Percentiles rank a stretch among this genome's conserved stretches.
These are phyloP conservation scores for Globisporangium orthogonon DNA, from an alignment of 352 stramenopile species.

Conservation along the genomic window DNA sequence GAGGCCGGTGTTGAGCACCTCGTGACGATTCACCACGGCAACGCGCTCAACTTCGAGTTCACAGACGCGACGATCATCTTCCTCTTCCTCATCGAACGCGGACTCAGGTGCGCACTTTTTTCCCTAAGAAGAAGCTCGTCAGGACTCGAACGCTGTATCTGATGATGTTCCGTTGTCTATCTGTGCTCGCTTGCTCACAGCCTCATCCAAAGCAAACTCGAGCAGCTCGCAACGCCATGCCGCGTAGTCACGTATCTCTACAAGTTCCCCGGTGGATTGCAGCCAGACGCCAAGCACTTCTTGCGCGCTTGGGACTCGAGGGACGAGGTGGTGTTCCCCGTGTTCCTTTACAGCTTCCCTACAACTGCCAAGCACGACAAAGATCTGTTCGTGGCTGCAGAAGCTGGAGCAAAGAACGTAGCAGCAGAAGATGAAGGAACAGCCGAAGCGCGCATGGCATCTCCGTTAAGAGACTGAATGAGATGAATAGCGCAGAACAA, in stretches of 20 bases:
- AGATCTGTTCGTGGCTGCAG: background rate
- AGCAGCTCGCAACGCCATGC: slow-evolving; percentile 27
- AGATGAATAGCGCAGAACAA: too few species aligned
- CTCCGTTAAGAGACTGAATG: background rate
- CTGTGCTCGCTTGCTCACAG: slow-evolving; percentile 13
- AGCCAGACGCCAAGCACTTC: slow-evolving; percentile 35
- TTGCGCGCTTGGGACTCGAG: slow-evolving; percentile 29
- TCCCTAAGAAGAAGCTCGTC: too few species aligned
- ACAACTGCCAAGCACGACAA: background rate
- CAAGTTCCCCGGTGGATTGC: slow-evolving; percentile 36
- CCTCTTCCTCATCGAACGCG: slow-evolving; percentile 74
- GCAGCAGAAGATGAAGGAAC: background rate
- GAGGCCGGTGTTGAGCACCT: slow-evolving; percentile 30
- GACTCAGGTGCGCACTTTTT: slow-evolving; percentile 33
- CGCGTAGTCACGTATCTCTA: slow-evolving; percentile 80
- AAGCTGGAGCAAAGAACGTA: background rate
- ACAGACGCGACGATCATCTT: slow-evolving; percentile 65
- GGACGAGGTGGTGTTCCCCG: slow-evolving; percentile 49
- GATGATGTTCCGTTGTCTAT: background rate
- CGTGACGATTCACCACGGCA: slow-evolving; percentile 60
- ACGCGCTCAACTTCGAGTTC: slow-evolving; percentile 66
- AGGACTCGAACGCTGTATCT: too few species aligned
- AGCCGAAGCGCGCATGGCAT: background rate
- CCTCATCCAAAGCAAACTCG: slow-evolving; percentile 42
- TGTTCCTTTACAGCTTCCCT: slow-evolving; percentile 73